A percentile compares a stretch with the other conserved stretches of the same genome.
phyloP scores from a whole-genome alignment of 129 eudicot genomes.

The Flaveria trinervia region DNA sequence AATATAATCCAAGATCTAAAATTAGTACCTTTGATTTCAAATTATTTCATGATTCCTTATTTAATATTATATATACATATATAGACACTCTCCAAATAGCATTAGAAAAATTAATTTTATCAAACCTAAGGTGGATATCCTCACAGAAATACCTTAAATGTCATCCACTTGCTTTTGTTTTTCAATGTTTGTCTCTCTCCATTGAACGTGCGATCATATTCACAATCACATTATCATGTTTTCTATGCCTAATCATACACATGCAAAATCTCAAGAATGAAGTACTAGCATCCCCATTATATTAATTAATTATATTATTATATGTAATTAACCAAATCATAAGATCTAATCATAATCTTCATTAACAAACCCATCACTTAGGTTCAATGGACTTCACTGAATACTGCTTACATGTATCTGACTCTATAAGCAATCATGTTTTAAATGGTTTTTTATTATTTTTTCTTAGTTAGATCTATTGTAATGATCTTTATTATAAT shows the following conservation, averaged over 20 bases:
- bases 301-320: not conserved
- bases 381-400: not conserved
- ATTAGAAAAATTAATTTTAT: constrained; percentile 18
- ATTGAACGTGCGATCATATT: constrained; percentile 20
- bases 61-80: too few relatives aligned
- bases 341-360: constrained; percentile 11
- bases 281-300: not conserved
- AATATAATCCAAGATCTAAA: too few relatives aligned
- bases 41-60: too few relatives aligned
- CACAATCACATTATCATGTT: constrained; percentile 21
- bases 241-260: constrained; percentile 13
- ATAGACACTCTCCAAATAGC: not conserved
- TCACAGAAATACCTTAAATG: constrained; percentile 11
- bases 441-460: not conserved
- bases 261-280: constrained; percentile 12
- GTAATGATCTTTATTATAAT: not conserved
- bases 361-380: not conserved
- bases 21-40: too few relatives aligned
- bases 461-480: not conserved
- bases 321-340: not conserved
- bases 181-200: constrained; percentile 13
- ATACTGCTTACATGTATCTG: not conserved
- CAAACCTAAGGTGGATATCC: constrained; percentile 29
- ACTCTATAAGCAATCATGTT: not conserved
- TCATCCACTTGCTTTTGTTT: constrained; percentile 24